Percentiles rank a stretch among this genome's conserved stretches.
phyloP scores from a whole-genome alignment of 1,284 basidiomycete genomes.

The Heimioporus retisporus region DNA sequence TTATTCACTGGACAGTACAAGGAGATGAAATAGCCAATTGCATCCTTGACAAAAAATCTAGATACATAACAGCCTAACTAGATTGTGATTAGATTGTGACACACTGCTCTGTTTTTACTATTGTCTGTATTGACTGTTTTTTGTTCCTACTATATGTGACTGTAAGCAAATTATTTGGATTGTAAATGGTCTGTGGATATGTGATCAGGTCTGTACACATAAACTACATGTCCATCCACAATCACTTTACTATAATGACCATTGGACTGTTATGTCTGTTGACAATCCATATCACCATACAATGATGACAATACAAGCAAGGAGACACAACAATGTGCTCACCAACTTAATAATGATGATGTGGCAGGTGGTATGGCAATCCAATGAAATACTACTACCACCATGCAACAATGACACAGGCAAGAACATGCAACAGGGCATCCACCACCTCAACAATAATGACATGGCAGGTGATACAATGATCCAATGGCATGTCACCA shows the following conservation, averaged over 20 bases:
- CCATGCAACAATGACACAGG: no score
- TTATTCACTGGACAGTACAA: not conserved
- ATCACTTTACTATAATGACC: not conserved
- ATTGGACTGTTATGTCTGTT: not conserved
- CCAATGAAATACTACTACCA: no score
- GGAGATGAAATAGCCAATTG: no score
- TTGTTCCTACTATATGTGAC: not conserved
- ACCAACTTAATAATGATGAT: no score
- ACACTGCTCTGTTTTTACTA: not conserved
- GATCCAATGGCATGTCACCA: no score
- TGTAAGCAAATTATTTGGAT: not conserved
- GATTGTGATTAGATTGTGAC: not conserved
- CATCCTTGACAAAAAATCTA: not conserved
- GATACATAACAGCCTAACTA: slow-evolving; percentile 1
- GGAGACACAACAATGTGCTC: no score
- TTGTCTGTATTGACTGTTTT: not conserved
- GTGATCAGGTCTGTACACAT: not conserved
- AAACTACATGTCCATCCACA: slow-evolving; percentile 1
- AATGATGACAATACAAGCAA: no score
- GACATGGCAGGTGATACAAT: no score
- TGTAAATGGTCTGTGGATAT: not conserved
- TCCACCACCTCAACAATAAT: no score
- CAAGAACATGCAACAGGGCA: no score
- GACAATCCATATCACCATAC: not conserved
- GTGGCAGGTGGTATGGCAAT: no score